Percentiles rank a stretch among this genome's conserved stretches.
Conservation (phyloP, 2,329 filamentous ascomycete species). For the Lachnellula subtilissima region DNA sequence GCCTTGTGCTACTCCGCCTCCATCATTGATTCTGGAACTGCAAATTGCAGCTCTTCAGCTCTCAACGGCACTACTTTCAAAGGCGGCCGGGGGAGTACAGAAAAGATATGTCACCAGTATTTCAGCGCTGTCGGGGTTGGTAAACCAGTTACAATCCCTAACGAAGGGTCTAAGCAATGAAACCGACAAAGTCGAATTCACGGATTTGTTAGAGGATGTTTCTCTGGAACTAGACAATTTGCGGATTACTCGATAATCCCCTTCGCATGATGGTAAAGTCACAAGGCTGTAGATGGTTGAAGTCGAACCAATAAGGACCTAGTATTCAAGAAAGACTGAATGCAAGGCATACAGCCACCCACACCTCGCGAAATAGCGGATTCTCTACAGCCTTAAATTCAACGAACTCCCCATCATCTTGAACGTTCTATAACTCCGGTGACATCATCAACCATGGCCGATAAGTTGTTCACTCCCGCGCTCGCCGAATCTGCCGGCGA, state of each 20-base stretch:
- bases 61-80: conserved; percentile 46
- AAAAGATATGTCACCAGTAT: conserved; percentile 49
- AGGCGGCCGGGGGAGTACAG: conserved; percentile 41
- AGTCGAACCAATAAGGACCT: neutral
- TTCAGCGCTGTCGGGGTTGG: conserved; percentile 45
- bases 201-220: conserved; percentile 45
- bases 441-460: neutral
- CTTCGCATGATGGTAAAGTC: too few relatives aligned
- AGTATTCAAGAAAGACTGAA: neutral
- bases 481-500: neutral
- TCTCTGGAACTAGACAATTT: conserved; percentile 21
- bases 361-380: neutral
- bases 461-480: neutral
- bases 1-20: conserved; percentile 5
- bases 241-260: neutral
- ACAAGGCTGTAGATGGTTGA: neutral
- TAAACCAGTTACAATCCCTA: conserved; percentile 35
- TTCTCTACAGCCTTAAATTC: neutral
- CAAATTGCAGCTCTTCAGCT: conserved; percentile 52
- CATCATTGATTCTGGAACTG: conserved; percentile 38
- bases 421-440: neutral
- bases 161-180: conserved; percentile 18
- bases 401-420: neutral
- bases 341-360: neutral
- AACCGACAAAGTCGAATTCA: conserved; percentile 33